Conservation (phyloP, 768 basidiomycete genomes). For the Leucocoprinus birnbaumii region DNA sequence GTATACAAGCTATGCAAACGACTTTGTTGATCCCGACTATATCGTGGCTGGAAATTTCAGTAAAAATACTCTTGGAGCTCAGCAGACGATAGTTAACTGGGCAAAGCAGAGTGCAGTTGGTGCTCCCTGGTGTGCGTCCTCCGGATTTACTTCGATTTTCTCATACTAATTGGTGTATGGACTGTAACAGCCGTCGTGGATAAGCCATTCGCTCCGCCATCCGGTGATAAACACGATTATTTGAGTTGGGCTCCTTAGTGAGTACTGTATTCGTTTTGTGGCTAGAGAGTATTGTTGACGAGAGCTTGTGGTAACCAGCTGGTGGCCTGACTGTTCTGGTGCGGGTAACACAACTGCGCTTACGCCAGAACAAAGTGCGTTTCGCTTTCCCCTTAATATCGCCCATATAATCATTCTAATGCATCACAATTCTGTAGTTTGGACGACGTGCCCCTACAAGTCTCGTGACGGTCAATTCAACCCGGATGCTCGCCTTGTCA, state of each 20-base stretch:
- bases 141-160: not conserved
- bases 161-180: not conserved
- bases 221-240: slow-evolving; percentile 58
- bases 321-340: slow-evolving; percentile 61
- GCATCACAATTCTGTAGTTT: slow-evolving; percentile 31
- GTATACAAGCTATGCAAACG: slow-evolving; percentile 44
- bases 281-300: not conserved
- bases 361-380: slow-evolving; percentile 47
- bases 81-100: slow-evolving; percentile 42
- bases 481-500: slow-evolving; percentile 55
- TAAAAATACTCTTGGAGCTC: slow-evolving; percentile 40
- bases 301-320: slow-evolving; percentile 26
- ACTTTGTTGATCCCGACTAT: slow-evolving; percentile 52
- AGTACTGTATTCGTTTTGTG: slow-evolving; percentile 15
- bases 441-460: slow-evolving; percentile 56
- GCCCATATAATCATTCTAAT: not conserved
- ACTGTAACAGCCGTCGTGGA: slow-evolving; percentile 40
- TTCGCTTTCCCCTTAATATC: not conserved
- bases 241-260: slow-evolving; percentile 74
- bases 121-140: slow-evolving; percentile 55
- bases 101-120: slow-evolving; percentile 37
- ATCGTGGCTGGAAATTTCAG: slow-evolving; percentile 41
- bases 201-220: slow-evolving; percentile 45
- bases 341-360: slow-evolving; percentile 58
- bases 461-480: slow-evolving; percentile 61